These are phyloP conservation scores for Venturia oleaginea DNA, from an alignment of 2,329 filamentous ascomycete genomes.

Conservation along the genomic window DNA sequence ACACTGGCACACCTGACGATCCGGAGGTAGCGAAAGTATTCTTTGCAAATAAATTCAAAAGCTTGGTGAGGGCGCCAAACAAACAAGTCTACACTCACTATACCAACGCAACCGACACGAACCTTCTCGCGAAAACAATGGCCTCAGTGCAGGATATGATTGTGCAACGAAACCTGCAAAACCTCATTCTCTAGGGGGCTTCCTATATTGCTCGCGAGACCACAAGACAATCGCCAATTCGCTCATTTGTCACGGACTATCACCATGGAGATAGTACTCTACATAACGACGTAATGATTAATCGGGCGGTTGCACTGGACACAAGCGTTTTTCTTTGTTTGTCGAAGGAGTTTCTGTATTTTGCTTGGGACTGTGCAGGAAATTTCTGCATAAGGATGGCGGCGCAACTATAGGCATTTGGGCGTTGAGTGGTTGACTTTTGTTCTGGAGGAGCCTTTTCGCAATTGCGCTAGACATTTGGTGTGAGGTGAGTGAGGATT, in stretches of 20 bases:
- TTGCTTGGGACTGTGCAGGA: neutral
- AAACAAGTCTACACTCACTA: slow-evolving; percentile 45
- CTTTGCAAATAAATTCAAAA: slow-evolving; percentile 43
- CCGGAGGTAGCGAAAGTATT: slow-evolving; percentile 41
- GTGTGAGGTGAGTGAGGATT: neutral
- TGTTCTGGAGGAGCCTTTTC: neutral
- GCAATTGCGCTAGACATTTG: neutral
- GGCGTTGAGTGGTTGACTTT: neutral
- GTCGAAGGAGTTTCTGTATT: neutral
- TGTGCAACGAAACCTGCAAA: slow-evolving; percentile 43
- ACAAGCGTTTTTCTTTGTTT: neutral
- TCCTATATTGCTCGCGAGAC: neutral
- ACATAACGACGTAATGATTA: neutral
- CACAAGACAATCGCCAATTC: neutral
- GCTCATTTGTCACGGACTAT: neutral
- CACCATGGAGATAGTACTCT: neutral
- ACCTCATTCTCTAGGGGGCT: slow-evolving; percentile 33
- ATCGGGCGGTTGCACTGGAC: neutral
- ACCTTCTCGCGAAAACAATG: slow-evolving; percentile 49
- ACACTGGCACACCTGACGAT: slow-evolving; percentile 34
- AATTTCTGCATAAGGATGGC: neutral
- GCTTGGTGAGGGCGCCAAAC: slow-evolving; percentile 39
- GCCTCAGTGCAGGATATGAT: slow-evolving; percentile 46
- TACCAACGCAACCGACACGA: slow-evolving; percentile 44
- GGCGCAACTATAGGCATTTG: neutral